Conservation (phyloP, 345 rosid genomes). For the Orychophragmus violaceus region DNA sequence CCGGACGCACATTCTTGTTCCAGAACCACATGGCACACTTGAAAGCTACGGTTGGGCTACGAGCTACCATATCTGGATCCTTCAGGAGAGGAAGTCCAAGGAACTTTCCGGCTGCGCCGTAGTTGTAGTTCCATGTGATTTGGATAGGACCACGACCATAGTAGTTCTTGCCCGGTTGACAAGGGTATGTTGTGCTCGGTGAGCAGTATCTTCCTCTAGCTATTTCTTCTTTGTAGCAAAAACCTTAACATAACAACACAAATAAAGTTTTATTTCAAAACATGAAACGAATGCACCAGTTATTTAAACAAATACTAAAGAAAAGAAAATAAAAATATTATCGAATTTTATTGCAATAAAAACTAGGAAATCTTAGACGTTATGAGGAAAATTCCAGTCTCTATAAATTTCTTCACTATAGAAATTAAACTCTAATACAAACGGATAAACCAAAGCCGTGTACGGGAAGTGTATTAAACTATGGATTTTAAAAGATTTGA, state of each 20-base stretch:
- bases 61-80: slow-evolving; percentile 47
- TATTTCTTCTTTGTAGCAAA: slow-evolving; percentile 37
- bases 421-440: neutral
- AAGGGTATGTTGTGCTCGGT: slow-evolving; percentile 11
- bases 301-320: neutral
- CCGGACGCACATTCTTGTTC: slow-evolving; percentile 43
- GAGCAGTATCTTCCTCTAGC: slow-evolving; percentile 27
- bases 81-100: slow-evolving; percentile 36
- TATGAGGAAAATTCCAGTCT: neutral
- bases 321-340: neutral
- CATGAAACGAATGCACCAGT: neutral
- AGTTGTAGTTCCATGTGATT: slow-evolving; percentile 51
- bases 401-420: neutral
- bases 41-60: slow-evolving; percentile 36
- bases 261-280: neutral
- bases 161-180: slow-evolving; percentile 36
- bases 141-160: slow-evolving; percentile 57
- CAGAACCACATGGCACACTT: slow-evolving; percentile 56
- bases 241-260: slow-evolving; percentile 20
- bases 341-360: neutral
- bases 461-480: no score
- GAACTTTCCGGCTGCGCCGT: slow-evolving; percentile 43
- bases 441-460: neutral
- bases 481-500: no score
- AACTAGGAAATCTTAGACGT: neutral